These are phyloP conservation scores for Phialocephala sp. DNA, from an alignment of 2,329 filamentous ascomycete genomes.

Conservation along the genomic window DNA sequence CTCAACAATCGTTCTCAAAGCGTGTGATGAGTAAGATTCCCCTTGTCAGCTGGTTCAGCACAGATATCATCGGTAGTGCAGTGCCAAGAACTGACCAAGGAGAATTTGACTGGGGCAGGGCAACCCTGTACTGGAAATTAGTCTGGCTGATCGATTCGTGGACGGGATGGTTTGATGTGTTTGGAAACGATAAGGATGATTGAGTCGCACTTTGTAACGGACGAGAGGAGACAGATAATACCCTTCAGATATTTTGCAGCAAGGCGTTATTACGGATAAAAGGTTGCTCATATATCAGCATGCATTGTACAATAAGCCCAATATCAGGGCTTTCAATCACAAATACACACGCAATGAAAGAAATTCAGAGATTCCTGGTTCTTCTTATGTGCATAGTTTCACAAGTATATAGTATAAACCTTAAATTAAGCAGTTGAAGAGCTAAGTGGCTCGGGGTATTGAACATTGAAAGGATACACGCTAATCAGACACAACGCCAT, in stretches of 20 bases:
- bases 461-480: conserved; percentile 8
- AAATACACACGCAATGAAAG: conserved; percentile 7
- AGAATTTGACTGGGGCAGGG: conserved; percentile 76
- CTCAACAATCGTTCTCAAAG: conserved; percentile 69
- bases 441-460: conserved; percentile 11
- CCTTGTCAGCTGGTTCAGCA: conserved; percentile 74
- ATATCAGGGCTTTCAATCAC: background rate
- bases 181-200: conserved; percentile 46
- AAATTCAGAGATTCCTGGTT: background rate
- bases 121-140: conserved; percentile 71
- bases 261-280: conserved; percentile 22
- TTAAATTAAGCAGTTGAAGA: conserved; percentile 1
- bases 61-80: conserved; percentile 73
- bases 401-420: no score
- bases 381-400: background rate
- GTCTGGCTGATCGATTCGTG: conserved; percentile 67
- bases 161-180: conserved; percentile 63
- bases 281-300: background rate
- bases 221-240: conserved; percentile 18
- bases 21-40: conserved; percentile 69
- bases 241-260: conserved; percentile 24
- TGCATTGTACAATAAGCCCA: conserved; percentile 7
- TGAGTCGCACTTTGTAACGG: conserved; percentile 18
- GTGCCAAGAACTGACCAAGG: conserved; percentile 76
- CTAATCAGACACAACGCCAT: conserved; percentile 35